Evolutionary conservation across 2,329 filamentous ascomycete genomes (phyloP).

Genomic region (Botryotinia globosa): DNA sequence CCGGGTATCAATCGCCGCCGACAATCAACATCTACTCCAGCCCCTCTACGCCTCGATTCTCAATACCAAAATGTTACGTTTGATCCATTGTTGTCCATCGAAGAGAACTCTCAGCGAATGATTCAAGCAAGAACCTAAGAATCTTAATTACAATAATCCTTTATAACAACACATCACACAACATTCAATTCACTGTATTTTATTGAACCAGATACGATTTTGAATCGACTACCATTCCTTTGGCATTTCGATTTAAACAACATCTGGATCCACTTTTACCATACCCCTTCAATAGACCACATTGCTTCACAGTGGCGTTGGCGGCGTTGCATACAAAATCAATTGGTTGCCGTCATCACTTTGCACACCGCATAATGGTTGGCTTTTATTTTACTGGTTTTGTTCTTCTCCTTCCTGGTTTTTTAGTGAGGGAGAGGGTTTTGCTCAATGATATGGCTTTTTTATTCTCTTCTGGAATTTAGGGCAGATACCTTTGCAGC

Average conservation of each 20-base stretch:
- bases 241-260: constrained; percentile 28
- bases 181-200: constrained; percentile 38
- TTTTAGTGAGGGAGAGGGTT: constrained; percentile 10
- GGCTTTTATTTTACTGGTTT: constrained; percentile 18
- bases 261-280: constrained; percentile 31
- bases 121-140: constrained; percentile 33
- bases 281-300: constrained; percentile 28
- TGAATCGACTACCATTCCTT: constrained; percentile 26
- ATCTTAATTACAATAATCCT: neutral
- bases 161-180: constrained; percentile 14
- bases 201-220: constrained; percentile 34
- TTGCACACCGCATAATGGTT: constrained; percentile 17
- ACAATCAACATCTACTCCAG: constrained; percentile 17
- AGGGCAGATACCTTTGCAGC: constrained; percentile 10
- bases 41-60: neutral
- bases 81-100: constrained; percentile 19
- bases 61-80: constrained; percentile 7
- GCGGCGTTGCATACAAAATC: constrained; percentile 26
- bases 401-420: constrained; percentile 10
- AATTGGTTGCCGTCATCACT: constrained; percentile 23
- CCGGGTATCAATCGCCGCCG: constrained; percentile 26
- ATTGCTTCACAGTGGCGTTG: constrained; percentile 24
- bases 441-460: constrained; percentile 18
- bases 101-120: constrained; percentile 32
- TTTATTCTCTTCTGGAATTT: constrained; percentile 7